Conservation (phyloP, 148 eudicot species). For the Euryodendron excelsum region DNA sequence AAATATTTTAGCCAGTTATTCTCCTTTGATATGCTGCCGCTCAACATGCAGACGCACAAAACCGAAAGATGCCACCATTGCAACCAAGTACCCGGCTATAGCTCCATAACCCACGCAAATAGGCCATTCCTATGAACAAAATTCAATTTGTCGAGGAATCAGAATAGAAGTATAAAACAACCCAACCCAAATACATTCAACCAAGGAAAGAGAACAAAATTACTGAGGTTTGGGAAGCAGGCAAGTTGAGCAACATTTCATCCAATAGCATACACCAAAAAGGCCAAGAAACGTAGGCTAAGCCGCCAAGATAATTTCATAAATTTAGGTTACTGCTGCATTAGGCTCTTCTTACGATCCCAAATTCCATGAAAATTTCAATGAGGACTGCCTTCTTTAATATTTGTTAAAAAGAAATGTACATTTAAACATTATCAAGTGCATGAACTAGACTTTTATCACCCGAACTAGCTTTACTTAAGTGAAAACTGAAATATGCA, state of each 20-base stretch:
- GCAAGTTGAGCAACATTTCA: background rate
- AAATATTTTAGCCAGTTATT: constrained; percentile 25
- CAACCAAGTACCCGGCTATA: constrained; percentile 61
- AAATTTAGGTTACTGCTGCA: background rate
- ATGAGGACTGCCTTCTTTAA: too few species aligned
- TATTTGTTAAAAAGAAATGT: too few species aligned
- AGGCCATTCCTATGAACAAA: constrained; percentile 81
- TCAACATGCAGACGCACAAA: constrained; percentile 26
- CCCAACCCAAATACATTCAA: background rate
- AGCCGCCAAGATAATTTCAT: background rate
- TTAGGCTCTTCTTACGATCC: background rate
- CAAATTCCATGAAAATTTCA: background rate
- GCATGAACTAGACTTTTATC: background rate
- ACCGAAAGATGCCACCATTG: constrained; percentile 54
- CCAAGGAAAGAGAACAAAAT: background rate
- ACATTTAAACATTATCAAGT: background rate
- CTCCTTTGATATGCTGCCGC: constrained; percentile 47
- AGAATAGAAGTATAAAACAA: background rate
- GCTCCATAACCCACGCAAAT: constrained; percentile 90
- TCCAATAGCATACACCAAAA: background rate
- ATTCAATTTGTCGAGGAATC: background rate
- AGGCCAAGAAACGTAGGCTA: background rate
- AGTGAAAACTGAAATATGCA: too few species aligned
- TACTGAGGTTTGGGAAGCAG: background rate
- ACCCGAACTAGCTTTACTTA: too few species aligned